Percentiles rank a stretch among this genome's conserved stretches.
Evolutionary conservation across 805 yeast species (phyloP).

Genomic region (Ogataea nonfermentans): DNA sequence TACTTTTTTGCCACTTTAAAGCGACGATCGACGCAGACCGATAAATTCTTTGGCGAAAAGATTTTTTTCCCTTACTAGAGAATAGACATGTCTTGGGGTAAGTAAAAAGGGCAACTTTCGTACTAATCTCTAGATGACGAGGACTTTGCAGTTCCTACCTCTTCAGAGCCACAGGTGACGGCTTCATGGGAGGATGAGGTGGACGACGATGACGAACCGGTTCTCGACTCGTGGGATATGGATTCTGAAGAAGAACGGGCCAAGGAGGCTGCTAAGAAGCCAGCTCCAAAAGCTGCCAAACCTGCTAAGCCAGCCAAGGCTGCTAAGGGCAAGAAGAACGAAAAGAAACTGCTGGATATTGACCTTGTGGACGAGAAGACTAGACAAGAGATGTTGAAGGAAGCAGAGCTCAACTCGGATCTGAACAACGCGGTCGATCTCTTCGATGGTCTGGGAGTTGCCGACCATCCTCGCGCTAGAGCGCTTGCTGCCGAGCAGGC

Average conservation of each 20-base stretch:
- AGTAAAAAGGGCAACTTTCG: slow-evolving; percentile 5
- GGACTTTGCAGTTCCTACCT: slow-evolving; percentile 71
- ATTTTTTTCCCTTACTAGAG: neutral
- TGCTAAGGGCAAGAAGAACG: slow-evolving; percentile 42
- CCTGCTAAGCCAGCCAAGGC: slow-evolving; percentile 38
- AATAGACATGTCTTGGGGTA: slow-evolving; percentile 28
- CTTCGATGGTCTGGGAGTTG: slow-evolving; percentile 69
- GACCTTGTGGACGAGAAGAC: slow-evolving; percentile 72
- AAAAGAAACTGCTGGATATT: slow-evolving; percentile 49
- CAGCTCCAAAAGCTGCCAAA: slow-evolving; percentile 38
- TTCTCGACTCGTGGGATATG: slow-evolving; percentile 86
- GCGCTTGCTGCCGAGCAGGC: slow-evolving; percentile 42
- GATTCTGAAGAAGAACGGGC: slow-evolving; percentile 62
- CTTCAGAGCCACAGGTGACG: slow-evolving; percentile 41
- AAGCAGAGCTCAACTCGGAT: slow-evolving; percentile 83
- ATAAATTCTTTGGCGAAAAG: slow-evolving; percentile 6
- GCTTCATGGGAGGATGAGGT: slow-evolving; percentile 81
- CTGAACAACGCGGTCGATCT: slow-evolving; percentile 90
- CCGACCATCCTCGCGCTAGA: slow-evolving; percentile 53
- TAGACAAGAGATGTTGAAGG: slow-evolving; percentile 67
- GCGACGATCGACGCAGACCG: slow-evolving; percentile 16
- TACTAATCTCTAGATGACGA: slow-evolving; percentile 66
- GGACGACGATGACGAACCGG: slow-evolving; percentile 58
- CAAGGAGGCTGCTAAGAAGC: slow-evolving; percentile 35
- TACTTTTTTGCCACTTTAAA: slow-evolving; percentile 16